Conservation (phyloP, 2,329 filamentous ascomycete genomes). For the Ciborinia camelliae region DNA sequence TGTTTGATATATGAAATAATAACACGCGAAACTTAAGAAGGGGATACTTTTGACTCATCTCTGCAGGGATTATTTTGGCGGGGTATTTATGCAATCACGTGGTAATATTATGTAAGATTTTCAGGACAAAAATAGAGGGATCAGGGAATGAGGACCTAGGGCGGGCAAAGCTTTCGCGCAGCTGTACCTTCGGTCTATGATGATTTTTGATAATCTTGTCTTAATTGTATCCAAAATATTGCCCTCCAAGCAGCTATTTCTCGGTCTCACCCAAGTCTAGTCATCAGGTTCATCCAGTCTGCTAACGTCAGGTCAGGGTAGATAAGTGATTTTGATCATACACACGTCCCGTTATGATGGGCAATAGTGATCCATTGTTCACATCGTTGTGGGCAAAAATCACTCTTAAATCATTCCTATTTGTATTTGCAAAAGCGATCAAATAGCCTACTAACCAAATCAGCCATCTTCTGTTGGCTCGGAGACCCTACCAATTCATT, state of each 20-base stretch:
- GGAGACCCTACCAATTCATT: not conserved
- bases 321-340: no score
- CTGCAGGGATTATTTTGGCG: not conserved
- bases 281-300: no score
- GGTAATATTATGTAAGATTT: not conserved
- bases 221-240: no score
- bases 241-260: no score
- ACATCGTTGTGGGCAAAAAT: not conserved
- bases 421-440: not conserved
- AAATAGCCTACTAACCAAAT: not conserved
- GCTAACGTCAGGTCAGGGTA: no score
- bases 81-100: not conserved
- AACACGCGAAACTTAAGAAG: not conserved
- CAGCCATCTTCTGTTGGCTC: no score
- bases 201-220: no score
- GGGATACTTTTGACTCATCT: constrained; percentile 2
- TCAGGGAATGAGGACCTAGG: no score
- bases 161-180: no score
- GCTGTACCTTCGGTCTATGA: no score
- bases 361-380: not conserved
- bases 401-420: not conserved
- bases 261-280: no score
- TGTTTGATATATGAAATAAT: constrained; percentile 9
- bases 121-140: not conserved
- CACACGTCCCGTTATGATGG: no score